phyloP scores from a whole-genome alignment of 140 eudicot species.

The Ambrosia hybrid region DNA sequence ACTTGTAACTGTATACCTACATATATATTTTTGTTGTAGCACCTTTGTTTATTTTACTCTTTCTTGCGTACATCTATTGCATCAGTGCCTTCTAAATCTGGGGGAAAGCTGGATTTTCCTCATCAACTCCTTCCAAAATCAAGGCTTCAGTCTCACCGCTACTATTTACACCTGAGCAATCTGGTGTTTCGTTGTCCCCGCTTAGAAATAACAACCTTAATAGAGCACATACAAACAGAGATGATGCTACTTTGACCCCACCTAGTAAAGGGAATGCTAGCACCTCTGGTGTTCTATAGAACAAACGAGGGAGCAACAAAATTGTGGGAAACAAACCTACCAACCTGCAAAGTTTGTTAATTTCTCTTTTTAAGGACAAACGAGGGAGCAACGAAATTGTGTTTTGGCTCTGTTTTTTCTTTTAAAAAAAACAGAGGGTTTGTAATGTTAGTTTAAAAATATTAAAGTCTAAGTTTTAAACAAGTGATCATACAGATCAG shows the following conservation, averaged over 20 bases:
- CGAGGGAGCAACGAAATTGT: background rate
- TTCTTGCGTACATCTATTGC: conserved; percentile 3
- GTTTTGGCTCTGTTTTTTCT: too few species aligned
- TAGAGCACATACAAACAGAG: conserved; percentile 47
- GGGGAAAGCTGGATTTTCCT: conserved; percentile 54
- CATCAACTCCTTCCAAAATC: conserved; percentile 45
- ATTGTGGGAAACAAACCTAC: conserved; percentile 44
- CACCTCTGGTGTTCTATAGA: conserved; percentile 40
- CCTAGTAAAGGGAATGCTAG: conserved; percentile 33
- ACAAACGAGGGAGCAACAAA: conserved; percentile 40
- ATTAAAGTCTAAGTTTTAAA: too few species aligned
- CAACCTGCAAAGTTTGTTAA: conserved; percentile 58
- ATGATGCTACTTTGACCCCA: conserved; percentile 39
- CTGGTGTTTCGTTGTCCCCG: conserved; percentile 62
- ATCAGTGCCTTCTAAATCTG: conserved; percentile 67
- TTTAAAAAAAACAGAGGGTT: too few species aligned
- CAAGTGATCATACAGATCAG: too few species aligned
- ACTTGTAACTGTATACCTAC: conserved; percentile 5
- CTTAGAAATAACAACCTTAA: conserved; percentile 43
- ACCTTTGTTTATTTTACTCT: conserved; percentile 13
- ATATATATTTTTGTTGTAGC: conserved; percentile 6
- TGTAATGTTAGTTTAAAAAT: too few species aligned
- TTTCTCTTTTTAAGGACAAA: conserved; percentile 65
- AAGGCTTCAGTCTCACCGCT: conserved; percentile 76
- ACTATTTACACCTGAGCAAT: conserved; percentile 63